Percentiles rank a stretch among this genome's conserved stretches.
Evolutionary conservation across 768 basidiomycete genomes (phyloP).

Genomic region (Tephrocybe sp.): DNA sequence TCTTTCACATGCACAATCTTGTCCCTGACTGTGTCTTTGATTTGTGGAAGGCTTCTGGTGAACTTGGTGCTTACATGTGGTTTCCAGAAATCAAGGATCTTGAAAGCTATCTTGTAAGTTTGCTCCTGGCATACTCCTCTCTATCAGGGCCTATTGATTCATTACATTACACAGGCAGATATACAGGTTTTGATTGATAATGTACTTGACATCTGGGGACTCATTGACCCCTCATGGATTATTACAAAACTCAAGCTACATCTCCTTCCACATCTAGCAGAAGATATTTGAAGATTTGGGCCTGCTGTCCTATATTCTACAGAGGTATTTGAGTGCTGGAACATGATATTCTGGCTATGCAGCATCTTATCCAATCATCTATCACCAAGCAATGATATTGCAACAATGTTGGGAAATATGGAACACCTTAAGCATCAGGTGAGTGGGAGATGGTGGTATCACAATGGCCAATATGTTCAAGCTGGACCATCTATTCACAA

Average conservation of each 20-base stretch:
- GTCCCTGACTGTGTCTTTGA: conserved; percentile 17
- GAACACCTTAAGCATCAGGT: conserved; percentile 26
- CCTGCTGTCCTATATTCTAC: conserved; percentile 26
- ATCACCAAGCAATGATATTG: conserved; percentile 36
- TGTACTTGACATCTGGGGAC: conserved; percentile 27
- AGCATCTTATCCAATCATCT: conserved; percentile 35
- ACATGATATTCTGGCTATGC: conserved; percentile 34
- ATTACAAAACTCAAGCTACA: conserved; percentile 30
- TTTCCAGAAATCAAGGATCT: conserved; percentile 27
- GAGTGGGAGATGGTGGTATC: conserved; percentile 26
- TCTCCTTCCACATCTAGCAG: conserved; percentile 24
- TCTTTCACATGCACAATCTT: conserved; percentile 28
- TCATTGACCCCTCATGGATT: conserved; percentile 26
- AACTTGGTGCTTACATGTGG: conserved; percentile 30
- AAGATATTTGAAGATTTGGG: conserved; percentile 27
- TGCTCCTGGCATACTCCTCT: neutral
- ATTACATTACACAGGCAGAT: conserved; percentile 14
- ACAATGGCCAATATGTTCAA: conserved; percentile 15
- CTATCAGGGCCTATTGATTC: neutral
- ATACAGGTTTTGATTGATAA: conserved; percentile 25
- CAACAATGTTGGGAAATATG: conserved; percentile 21
- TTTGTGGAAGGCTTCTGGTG: conserved; percentile 30
- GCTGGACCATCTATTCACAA: conserved; percentile 17
- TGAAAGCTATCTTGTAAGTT: conserved; percentile 24
- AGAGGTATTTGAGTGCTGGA: conserved; percentile 36